Evolutionary conservation across 768 basidiomycete species (phyloP).

Genomic region (Psilocybe subaeruginosa): DNA sequence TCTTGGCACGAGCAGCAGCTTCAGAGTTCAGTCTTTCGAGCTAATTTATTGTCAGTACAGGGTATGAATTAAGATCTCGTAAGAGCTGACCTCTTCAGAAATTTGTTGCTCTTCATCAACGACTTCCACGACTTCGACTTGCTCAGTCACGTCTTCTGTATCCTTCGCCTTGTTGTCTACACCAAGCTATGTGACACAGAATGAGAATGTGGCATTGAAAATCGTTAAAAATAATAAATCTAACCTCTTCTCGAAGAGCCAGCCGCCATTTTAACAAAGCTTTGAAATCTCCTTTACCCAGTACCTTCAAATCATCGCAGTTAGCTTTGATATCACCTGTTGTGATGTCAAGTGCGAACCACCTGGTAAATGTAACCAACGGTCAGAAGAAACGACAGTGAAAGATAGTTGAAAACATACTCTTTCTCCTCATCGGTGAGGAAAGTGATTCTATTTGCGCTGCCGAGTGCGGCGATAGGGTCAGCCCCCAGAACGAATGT

Average conservation of each 20-base stretch:
- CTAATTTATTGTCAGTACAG: conserved; percentile 40
- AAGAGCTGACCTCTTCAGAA: conserved; percentile 71
- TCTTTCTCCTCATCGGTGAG: conserved; percentile 82
- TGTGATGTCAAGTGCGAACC: conserved; percentile 74
- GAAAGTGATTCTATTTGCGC: conserved; percentile 78
- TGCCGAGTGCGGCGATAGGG: conserved; percentile 79
- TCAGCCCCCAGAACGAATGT: conserved; percentile 75
- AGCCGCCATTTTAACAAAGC: conserved; percentile 88
- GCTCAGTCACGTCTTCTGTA: conserved; percentile 79
- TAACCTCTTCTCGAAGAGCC: conserved; percentile 87
- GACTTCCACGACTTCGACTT: conserved; percentile 63
- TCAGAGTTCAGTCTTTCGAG: conserved; percentile 84
- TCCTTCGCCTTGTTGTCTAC: conserved; percentile 78
- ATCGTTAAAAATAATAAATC: conserved; percentile 17
- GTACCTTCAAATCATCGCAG: conserved; percentile 90
- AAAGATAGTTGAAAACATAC: conserved; percentile 38
- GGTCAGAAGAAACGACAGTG: conserved; percentile 1
- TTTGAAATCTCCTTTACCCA: conserved; percentile 99
- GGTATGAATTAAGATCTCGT: background rate
- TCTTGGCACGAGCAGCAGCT: conserved; percentile 71
- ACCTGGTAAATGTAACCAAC: conserved; percentile 44
- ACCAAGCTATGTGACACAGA: conserved; percentile 57
- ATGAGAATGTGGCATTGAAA: background rate
- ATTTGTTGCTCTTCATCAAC: conserved; percentile 90
- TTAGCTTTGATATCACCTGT: conserved; percentile 81